A percentile compares a stretch with the other conserved stretches of the same genome.
phyloP scores from a whole-genome alignment of 1,284 basidiomycete species.

The Boletus semigastroideus region DNA sequence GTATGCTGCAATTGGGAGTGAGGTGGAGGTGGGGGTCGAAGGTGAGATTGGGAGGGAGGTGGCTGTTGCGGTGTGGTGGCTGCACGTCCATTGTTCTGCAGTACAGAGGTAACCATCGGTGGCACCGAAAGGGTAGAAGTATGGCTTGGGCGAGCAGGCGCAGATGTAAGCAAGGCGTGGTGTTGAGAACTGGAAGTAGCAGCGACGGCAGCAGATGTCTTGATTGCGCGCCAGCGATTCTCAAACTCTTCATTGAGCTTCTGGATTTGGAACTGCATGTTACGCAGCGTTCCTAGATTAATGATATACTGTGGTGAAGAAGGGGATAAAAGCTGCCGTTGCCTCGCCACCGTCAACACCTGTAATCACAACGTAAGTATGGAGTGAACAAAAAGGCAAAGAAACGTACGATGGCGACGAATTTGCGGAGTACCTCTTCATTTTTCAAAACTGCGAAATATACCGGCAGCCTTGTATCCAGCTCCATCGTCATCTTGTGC shows the following conservation, averaged over 20 bases:
- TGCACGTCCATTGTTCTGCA: conserved; percentile 19
- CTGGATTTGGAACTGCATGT: conserved; percentile 47
- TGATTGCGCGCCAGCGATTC: conserved; percentile 26
- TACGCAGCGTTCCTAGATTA: conserved; percentile 42
- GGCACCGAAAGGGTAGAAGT: conserved; percentile 9
- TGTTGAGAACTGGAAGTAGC: conserved; percentile 10
- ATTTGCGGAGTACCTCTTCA: conserved; percentile 45
- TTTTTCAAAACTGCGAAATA: conserved; percentile 45
- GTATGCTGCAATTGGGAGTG: conserved; percentile 18
- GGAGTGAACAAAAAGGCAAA: conserved; percentile 16
- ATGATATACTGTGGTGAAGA: conserved; percentile 53
- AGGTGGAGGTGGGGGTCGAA: neutral
- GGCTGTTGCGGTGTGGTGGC: conserved; percentile 20
- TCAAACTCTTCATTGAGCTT: conserved; percentile 43
- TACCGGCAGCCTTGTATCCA: conserved; percentile 52
- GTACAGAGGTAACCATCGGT: neutral
- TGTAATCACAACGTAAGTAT: conserved; percentile 28
- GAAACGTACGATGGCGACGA: conserved; percentile 53
- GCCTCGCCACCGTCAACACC: conserved; percentile 52
- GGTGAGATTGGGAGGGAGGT: conserved; percentile 26
- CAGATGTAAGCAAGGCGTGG: conserved; percentile 6
- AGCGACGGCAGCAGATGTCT: conserved; percentile 5
- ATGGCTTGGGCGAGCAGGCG: conserved; percentile 13
- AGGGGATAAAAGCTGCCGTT: conserved; percentile 46
- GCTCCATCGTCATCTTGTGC: conserved; percentile 41